Conservation (phyloP, 2,329 filamentous ascomycete species). For the Cladosporium sp. region DNA sequence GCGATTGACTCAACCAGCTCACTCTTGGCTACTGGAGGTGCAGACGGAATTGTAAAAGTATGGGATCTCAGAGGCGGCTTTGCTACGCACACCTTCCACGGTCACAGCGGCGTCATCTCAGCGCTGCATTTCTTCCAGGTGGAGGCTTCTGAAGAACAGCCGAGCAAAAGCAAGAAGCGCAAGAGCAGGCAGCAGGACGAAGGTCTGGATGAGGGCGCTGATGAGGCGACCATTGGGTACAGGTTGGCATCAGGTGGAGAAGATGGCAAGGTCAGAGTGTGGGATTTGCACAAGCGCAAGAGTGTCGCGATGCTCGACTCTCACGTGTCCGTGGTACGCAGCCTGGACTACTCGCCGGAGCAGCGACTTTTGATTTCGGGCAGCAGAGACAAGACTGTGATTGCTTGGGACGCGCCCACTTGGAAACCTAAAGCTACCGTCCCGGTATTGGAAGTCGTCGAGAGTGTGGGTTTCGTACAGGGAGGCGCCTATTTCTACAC, state of each 20-base stretch:
- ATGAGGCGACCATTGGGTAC: conserved; percentile 58
- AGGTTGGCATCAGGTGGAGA: conserved; percentile 87
- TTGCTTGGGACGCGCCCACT: conserved; percentile 80
- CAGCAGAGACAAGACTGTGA: conserved; percentile 88
- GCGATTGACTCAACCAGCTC: conserved; percentile 84
- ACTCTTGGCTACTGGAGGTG: conserved; percentile 84
- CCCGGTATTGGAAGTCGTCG: conserved; percentile 79
- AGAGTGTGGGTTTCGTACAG: conserved; percentile 74
- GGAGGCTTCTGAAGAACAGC: conserved; percentile 20
- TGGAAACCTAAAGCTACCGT: conserved; percentile 82
- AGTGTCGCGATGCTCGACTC: conserved; percentile 77
- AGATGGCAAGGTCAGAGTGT: conserved; percentile 87
- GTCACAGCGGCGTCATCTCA: conserved; percentile 86
- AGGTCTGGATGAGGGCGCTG: conserved; percentile 39
- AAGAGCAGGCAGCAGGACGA: conserved; percentile 46
- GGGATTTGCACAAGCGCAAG: conserved; percentile 82
- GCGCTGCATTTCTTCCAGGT: conserved; percentile 85
- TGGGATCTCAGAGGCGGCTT: conserved; percentile 93
- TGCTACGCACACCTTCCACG: conserved; percentile 91
- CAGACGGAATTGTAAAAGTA: conserved; percentile 90
- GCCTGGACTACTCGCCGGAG: conserved; percentile 72
- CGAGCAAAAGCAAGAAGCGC: conserved; percentile 37
- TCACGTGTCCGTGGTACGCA: conserved; percentile 91
- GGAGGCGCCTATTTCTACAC: conserved; percentile 72
- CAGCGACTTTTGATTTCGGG: conserved; percentile 76